Percentiles rank a stretch among this genome's conserved stretches.
phyloP scores from a whole-genome alignment of 345 rosid genomes.

The Theobroma cacao region DNA sequence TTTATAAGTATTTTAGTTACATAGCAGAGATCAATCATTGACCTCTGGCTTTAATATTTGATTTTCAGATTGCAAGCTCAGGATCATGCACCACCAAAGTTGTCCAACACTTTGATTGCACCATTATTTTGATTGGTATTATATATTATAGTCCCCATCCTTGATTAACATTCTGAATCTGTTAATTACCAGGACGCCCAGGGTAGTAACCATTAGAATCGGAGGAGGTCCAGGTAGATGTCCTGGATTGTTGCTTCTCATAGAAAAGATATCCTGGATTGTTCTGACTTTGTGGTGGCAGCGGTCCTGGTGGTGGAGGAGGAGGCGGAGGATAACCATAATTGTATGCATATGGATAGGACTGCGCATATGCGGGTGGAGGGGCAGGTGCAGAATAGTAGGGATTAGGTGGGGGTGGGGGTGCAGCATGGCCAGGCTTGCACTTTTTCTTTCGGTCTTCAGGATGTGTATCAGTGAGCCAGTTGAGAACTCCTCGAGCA shows the following conservation, averaged over 20 bases:
- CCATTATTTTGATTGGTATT: neutral
- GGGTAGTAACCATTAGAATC: neutral
- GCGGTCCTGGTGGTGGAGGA: neutral
- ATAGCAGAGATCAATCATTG: no score
- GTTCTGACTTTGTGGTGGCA: no score
- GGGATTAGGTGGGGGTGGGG: neutral
- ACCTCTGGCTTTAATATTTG: neutral
- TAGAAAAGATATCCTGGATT: no score
- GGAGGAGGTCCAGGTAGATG: no score
- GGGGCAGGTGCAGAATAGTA: neutral
- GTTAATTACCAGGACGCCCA: no score
- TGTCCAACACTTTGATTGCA: neutral
- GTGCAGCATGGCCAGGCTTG: neutral
- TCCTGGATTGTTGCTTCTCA: no score
- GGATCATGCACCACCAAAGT: neutral
- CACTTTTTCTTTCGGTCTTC: neutral
- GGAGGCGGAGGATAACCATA: neutral
- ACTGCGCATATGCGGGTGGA: neutral
- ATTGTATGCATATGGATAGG: neutral
- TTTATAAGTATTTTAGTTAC: no score
- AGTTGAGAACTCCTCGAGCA: neutral
- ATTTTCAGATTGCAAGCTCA: neutral
- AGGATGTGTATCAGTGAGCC: neutral
- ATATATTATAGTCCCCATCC: no score
- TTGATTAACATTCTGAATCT: no score